Base-by-base conservation (phyloP, 768 basidiomycete species). In the Tulasnella calospora region DNA sequence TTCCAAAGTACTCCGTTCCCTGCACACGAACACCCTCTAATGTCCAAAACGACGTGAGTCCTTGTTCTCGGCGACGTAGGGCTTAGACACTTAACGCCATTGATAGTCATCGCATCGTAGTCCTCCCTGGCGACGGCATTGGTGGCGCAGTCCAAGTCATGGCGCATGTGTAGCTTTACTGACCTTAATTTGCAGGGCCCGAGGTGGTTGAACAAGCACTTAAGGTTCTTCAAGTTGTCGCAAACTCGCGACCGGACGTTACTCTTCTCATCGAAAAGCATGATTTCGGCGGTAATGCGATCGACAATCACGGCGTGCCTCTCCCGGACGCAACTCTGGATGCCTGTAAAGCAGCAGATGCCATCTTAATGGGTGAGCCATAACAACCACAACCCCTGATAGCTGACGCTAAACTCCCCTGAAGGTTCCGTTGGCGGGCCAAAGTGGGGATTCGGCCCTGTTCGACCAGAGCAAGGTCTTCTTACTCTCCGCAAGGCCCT, bases 361-460 rank as follows among this genome's bases (percentile, higher is more conserved):
- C 97, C 21, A 94, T 99, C 81, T 87, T 99, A 40, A 91, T 99
- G 90, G 98, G 98, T 95, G 82, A 72, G 88, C 82, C 9, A 33
- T 61, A 47, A 57, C 73, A 57, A 55, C 78, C 30, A 38, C 36
- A 9, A 21, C 17, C 36, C 1, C 73, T 55, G 36, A 33, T 73
- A 19, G 51, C 30, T 67, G 61, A 67, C 30, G 6, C 15, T 27
- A 67, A 67, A 9, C 10, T 73, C 15, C 44, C 38, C 46, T 41
- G 1, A 78, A 98, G 97, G 97, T 81, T 92, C 97, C 27, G 94
- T 99, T 81, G 98, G 98, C 79, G 98, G 98, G n/a, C 98, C 98
- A 19, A 98, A 98, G 85, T 99, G 98, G 98, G 96, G 95, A 71
- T 92, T 96, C 3, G 89, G 91, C 78, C 88, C 90, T 84, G 90